A percentile compares a stretch with the other conserved stretches of the same genome.
Conservation (phyloP, 2,329 filamentous ascomycete genomes). For the Zymoseptoria passerinii region DNA sequence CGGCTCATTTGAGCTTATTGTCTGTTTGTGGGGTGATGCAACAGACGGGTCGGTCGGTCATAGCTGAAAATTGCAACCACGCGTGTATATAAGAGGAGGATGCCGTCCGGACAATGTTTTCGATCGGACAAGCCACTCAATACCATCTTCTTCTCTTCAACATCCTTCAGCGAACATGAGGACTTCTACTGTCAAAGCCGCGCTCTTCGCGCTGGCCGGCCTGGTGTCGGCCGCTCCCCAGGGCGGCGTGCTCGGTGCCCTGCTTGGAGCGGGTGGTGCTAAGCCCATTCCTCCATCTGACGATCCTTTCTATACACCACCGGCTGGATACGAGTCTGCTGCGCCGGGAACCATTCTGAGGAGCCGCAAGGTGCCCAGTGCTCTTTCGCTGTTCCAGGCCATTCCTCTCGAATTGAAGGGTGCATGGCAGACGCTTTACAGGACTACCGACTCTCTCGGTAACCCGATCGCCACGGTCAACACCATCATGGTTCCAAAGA, state of each 20-base stretch:
- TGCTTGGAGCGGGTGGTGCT: neutral
- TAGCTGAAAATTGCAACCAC: no score
- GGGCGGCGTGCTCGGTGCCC: neutral
- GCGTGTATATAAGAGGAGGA: no score
- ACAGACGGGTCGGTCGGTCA: no score
- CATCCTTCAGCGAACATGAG: neutral
- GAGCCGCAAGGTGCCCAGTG: neutral
- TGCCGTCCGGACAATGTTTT: no score
- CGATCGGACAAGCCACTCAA: no score
- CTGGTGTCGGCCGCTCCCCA: neutral
- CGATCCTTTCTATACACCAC: conserved; percentile 6
- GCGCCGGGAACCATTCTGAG: conserved; percentile 1
- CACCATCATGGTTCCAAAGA: conserved; percentile 11
- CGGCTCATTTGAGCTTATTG: no score
- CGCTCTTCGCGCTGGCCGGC: neutral
- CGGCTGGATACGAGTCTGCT: neutral
- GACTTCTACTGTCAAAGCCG: neutral
- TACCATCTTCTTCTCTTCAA: no score
- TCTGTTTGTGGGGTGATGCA: no score
- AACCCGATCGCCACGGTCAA: conserved; percentile 8
- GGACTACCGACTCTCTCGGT: conserved; percentile 10
- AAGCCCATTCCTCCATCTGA: neutral
- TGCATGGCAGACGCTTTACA: conserved; percentile 12
- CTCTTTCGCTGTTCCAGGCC: neutral
- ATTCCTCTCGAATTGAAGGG: neutral